These are phyloP conservation scores for Ophiostoma ips DNA, from an alignment of 2,329 filamentous ascomycete genomes.

Conservation along the genomic window DNA sequence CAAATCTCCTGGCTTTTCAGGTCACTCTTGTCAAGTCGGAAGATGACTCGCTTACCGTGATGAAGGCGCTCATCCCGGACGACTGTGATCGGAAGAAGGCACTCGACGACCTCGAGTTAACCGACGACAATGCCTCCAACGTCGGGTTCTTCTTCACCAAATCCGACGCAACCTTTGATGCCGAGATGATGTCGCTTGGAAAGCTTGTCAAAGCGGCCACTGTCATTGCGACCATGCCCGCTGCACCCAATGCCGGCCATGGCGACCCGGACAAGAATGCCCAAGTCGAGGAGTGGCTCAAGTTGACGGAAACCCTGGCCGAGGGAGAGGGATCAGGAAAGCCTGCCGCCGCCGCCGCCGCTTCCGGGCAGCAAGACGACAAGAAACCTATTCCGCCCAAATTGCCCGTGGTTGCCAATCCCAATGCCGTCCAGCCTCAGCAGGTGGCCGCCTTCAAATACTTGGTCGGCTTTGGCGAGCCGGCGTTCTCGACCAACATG, in stretches of 20 bases:
- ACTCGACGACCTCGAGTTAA: constrained; percentile 3
- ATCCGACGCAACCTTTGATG: constrained; percentile 12
- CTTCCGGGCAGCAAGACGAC: neutral
- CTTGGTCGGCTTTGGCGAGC: constrained; percentile 14
- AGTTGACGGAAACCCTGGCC: neutral
- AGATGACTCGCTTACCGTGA: neutral
- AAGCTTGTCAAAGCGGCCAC: constrained; percentile 7
- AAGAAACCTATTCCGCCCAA: neutral
- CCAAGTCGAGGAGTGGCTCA: neutral
- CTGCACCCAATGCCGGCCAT: neutral
- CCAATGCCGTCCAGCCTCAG: constrained; percentile 6
- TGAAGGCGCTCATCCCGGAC: constrained; percentile 7
- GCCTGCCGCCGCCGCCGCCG: neutral
- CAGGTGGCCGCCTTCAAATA: constrained; percentile 15
- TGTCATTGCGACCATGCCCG: neutral
- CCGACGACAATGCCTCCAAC: constrained; percentile 5
- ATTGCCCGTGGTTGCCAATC: constrained; percentile 2
- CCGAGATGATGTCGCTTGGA: constrained; percentile 11
- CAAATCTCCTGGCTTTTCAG: constrained; percentile 10
- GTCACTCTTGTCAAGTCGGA: constrained; percentile 3
- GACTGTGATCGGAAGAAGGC: neutral
- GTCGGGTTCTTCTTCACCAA: constrained; percentile 10
- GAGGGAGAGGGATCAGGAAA: neutral
- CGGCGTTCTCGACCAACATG: constrained; percentile 11
- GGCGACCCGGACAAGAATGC: neutral